Conservation (phyloP, 495 filamentous ascomycete genomes). For the Lentithecium fluviatile region DNA sequence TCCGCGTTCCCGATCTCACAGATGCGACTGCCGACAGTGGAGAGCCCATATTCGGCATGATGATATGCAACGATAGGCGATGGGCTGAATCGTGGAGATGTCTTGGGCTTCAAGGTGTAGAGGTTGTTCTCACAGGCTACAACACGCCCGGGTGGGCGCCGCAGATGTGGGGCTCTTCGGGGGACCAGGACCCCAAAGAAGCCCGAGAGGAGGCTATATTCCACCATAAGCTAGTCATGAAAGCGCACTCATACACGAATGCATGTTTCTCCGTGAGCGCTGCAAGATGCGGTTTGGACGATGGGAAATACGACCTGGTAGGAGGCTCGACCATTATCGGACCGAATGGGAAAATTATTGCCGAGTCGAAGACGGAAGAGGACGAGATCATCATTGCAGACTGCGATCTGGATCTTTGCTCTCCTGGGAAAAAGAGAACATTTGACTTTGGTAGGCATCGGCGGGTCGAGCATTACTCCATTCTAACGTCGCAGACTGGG, state of each 20-base stretch:
- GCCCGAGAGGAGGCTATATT: constrained; percentile 47
- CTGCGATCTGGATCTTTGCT: constrained; percentile 48
- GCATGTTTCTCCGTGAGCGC: constrained; percentile 49
- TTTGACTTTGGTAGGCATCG: constrained; percentile 52
- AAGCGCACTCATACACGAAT: constrained; percentile 50
- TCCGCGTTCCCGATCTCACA: constrained; percentile 48
- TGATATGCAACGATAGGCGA: constrained; percentile 53
- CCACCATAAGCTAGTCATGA: constrained; percentile 50
- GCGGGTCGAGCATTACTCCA: constrained; percentile 47
- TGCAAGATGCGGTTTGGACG: constrained; percentile 49
- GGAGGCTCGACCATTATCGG: constrained; percentile 52
- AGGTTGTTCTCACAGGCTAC: constrained; percentile 51
- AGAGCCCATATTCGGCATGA: constrained; percentile 52
- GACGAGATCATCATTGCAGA: constrained; percentile 51
- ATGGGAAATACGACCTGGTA: constrained; percentile 49
- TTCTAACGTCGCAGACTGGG: constrained; percentile 44
- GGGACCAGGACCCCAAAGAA: constrained; percentile 44
- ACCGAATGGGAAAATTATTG: constrained; percentile 50
- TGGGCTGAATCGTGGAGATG: constrained; percentile 52
- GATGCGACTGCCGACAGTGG: constrained; percentile 26
- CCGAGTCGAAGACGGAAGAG: constrained; percentile 45
- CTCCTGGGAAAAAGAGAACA: constrained; percentile 45
- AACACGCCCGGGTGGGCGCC: constrained; percentile 51
- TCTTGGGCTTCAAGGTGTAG: constrained; percentile 50
- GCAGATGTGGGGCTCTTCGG: constrained; percentile 46